Evolutionary conservation across 2,329 filamentous ascomycete genomes (phyloP).

Genomic region (Calonectria fujianensis): DNA sequence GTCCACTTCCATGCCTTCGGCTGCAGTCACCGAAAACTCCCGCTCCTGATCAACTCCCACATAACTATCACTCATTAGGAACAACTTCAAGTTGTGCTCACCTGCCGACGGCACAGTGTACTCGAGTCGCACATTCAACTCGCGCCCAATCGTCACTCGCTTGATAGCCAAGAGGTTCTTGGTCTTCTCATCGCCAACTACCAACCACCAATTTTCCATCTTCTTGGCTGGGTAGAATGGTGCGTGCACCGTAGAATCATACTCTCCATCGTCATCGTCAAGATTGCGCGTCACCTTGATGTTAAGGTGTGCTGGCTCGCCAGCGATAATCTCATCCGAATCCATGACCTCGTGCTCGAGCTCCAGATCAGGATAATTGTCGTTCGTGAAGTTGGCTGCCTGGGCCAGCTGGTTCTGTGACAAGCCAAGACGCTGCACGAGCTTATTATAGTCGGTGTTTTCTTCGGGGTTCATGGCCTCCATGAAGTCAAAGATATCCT

Average conservation of each 20-base stretch:
- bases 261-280: slow-evolving; percentile 78
- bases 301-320: slow-evolving; percentile 87
- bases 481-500: slow-evolving; percentile 98
- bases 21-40: slow-evolving; percentile 87
- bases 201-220: slow-evolving; percentile 99
- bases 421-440: slow-evolving; percentile 87
- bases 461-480: slow-evolving; percentile 98
- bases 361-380: slow-evolving; percentile 96
- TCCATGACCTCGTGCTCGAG: slow-evolving; percentile 92
- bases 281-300: slow-evolving; percentile 90
- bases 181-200: slow-evolving; percentile 93
- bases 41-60: slow-evolving; percentile 97
- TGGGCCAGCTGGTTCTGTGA: slow-evolving; percentile 88
- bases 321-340: slow-evolving; percentile 85
- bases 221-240: slow-evolving; percentile 95
- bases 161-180: slow-evolving; percentile 95
- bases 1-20: slow-evolving; percentile 96
- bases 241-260: slow-evolving; percentile 91
- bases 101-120: slow-evolving; percentile 91
- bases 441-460: slow-evolving; percentile 85
- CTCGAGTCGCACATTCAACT: slow-evolving; percentile 87
- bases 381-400: slow-evolving; percentile 96
- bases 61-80: slow-evolving; percentile 98
- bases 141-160: slow-evolving; percentile 88
- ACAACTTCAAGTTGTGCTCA: slow-evolving; percentile 91